Evolutionary conservation across 129 eudicot genomes (phyloP).

Genomic region (Dittrichia graveolens): DNA sequence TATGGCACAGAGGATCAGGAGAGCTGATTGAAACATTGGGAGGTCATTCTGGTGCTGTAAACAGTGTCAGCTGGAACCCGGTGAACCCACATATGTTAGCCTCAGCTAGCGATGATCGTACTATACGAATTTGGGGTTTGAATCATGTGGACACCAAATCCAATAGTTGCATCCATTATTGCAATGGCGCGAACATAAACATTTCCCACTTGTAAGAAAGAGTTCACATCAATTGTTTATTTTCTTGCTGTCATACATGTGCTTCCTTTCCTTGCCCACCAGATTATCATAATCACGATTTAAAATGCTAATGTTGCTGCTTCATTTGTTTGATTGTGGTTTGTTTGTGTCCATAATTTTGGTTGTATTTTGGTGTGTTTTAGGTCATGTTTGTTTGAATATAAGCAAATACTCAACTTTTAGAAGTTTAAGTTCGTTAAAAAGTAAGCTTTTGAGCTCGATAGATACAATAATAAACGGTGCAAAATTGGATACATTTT

Average conservation of each 20-base stretch:
- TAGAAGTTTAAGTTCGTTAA: no score
- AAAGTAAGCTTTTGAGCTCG: no score
- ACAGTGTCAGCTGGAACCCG: constrained; percentile 88
- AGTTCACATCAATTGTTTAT: constrained; percentile 19
- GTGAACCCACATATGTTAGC: constrained; percentile 80
- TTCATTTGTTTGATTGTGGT: constrained; percentile 12
- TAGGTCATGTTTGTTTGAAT: not conserved
- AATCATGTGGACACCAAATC: constrained; percentile 41
- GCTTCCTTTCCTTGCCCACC: constrained; percentile 22
- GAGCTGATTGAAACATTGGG: constrained; percentile 55
- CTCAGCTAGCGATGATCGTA: constrained; percentile 78
- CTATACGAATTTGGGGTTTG: constrained; percentile 83
- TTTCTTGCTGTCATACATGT: constrained; percentile 32
- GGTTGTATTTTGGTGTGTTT: not conserved
- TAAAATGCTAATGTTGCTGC: constrained; percentile 38
- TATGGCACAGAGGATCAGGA: constrained; percentile 77
- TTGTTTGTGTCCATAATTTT: not conserved
- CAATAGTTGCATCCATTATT: constrained; percentile 44
- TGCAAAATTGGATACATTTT: no score
- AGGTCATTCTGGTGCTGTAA: constrained; percentile 82
- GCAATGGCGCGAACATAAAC: constrained; percentile 57
- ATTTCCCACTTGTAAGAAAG: not conserved
- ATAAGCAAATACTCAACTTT: no score
- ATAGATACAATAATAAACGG: no score
- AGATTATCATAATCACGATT: constrained; percentile 38